These are phyloP conservation scores for Pisolithus thermaeus DNA, from an alignment of 1,284 basidiomycete species.

Conservation along the genomic window DNA sequence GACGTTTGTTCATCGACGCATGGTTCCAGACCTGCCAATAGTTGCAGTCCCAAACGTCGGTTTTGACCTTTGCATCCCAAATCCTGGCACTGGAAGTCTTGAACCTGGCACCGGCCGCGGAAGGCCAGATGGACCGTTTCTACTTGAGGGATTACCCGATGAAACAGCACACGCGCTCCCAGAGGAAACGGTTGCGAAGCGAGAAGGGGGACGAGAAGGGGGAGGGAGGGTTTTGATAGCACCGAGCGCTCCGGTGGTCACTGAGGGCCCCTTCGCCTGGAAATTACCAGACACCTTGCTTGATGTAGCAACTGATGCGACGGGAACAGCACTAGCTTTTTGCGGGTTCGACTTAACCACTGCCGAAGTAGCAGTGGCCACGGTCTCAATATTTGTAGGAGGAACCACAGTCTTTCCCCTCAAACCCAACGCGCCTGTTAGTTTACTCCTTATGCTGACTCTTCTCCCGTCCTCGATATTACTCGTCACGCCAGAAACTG, in stretches of 20 bases:
- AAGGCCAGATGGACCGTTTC: neutral
- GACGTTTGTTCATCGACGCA: neutral
- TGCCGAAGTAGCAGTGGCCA: neutral
- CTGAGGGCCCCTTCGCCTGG: neutral
- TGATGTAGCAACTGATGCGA: neutral
- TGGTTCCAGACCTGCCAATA: conserved; percentile 4
- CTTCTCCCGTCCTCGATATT: neutral
- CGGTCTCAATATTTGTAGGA: neutral
- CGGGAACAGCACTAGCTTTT: neutral
- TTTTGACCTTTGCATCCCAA: conserved; percentile 6
- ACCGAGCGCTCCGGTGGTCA: neutral
- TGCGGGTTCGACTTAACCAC: conserved; percentile 2
- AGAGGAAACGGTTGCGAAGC: conserved; percentile 3
- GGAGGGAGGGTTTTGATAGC: conserved; percentile 2
- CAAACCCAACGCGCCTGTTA: conserved; percentile 7
- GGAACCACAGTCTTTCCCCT: neutral
- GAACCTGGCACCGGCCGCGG: conserved; percentile 8
- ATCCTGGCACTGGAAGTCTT: conserved; percentile 7
- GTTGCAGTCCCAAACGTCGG: neutral
- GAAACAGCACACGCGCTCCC: neutral
- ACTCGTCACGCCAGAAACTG: neutral
- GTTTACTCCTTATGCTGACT: conserved; percentile 6
- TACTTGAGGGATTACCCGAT: neutral
- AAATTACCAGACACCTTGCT: conserved; percentile 1
- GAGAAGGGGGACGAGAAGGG: too few relatives aligned